Base-by-base conservation (phyloP, 768 basidiomycete species). In the Holtermannia corniformis region DNA sequence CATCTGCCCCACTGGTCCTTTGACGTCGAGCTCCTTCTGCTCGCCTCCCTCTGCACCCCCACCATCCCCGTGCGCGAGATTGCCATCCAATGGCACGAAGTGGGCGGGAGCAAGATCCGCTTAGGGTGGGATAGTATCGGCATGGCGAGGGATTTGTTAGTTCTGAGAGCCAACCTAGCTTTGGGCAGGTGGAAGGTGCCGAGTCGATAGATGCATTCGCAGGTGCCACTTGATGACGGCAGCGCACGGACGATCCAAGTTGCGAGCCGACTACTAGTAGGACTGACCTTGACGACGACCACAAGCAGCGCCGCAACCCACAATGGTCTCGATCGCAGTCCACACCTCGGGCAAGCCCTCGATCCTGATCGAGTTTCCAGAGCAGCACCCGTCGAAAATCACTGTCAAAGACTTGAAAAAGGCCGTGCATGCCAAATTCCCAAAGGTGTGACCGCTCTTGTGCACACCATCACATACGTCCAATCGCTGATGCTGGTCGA, bases 1-100 rank as follows among this genome's bases (percentile, higher is more conserved):
- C 91, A 87, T 64, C 83, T 93, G 24, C 76, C 84, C 4, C 84
- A 86, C 0, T 96, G 92, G 92, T 91, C 93, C 70, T 96, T 96
- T 63, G 92, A 96, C 72, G 91, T 95, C 53, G 92, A 96, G 71
- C 79, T 95, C 3, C 76, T 96, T 19, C 76, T 95, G 10, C 78
- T 92, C 37, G 88, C 91, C 7, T 84, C 87, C 66, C 79, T 84
- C 68, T 76, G 85, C 40, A 64, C 76, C 7, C 51, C 50, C n/a
- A 21, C 54, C 4, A 84, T 95, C 53, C 86, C 89, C 1, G 84
- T 91, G 1, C 78, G 73, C 5, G 92, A 96, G 67, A 87, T 95
- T 5, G 81, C 88, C 0, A 83, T 96, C 24, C 81, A 83, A 59
- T 96, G 92, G 92, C 85, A 89, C 55, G 92, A 96, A 73, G 86